Conservation (phyloP, 306 rosid genomes). For the Nissolia schottii region DNA sequence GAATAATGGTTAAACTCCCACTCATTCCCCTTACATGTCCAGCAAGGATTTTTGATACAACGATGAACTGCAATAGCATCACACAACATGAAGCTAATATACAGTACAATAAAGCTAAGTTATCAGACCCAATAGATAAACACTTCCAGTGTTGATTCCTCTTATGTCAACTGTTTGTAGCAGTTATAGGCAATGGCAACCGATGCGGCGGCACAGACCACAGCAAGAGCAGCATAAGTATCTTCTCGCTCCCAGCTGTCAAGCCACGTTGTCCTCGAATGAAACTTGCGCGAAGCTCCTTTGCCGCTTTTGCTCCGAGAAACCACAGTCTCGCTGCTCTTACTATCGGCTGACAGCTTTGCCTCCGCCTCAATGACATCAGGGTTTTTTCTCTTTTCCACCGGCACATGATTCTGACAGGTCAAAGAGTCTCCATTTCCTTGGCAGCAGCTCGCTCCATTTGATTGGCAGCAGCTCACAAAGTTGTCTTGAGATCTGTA, state of each 20-base stretch:
- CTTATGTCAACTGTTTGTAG: slow-evolving; percentile 62
- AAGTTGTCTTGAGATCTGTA: slow-evolving; percentile 20
- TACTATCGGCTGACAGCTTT: slow-evolving; percentile 39
- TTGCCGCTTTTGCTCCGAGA: slow-evolving; percentile 48
- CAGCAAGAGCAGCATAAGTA: slow-evolving; percentile 76
- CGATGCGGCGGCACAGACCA: slow-evolving; percentile 75
- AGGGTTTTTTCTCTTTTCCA: slow-evolving; percentile 28
- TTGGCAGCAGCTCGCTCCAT: slow-evolving; percentile 57
- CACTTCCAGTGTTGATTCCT: slow-evolving; percentile 17
- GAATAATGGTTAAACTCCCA: slow-evolving; percentile 5
- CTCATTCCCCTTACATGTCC: not conserved
- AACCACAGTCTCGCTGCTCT: slow-evolving; percentile 31
- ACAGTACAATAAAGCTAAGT: not conserved
- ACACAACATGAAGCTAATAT: slow-evolving; percentile 4
- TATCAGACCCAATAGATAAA: not conserved
- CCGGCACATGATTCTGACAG: slow-evolving; percentile 39
- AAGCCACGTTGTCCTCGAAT: slow-evolving; percentile 68
- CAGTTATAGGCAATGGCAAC: slow-evolving; percentile 79
- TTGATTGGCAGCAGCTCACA: slow-evolving; percentile 25
- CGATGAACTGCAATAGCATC: slow-evolving; percentile 18
- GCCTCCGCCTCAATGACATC: slow-evolving; percentile 39
- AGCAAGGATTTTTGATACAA: slow-evolving; percentile 1
- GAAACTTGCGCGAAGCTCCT: slow-evolving; percentile 49
- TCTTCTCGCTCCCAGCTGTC: slow-evolving; percentile 93
- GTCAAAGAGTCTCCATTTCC: slow-evolving; percentile 43